Evolutionary conservation across 2,329 filamentous ascomycete genomes (phyloP).

Genomic region (Westerdykella ornata): DNA sequence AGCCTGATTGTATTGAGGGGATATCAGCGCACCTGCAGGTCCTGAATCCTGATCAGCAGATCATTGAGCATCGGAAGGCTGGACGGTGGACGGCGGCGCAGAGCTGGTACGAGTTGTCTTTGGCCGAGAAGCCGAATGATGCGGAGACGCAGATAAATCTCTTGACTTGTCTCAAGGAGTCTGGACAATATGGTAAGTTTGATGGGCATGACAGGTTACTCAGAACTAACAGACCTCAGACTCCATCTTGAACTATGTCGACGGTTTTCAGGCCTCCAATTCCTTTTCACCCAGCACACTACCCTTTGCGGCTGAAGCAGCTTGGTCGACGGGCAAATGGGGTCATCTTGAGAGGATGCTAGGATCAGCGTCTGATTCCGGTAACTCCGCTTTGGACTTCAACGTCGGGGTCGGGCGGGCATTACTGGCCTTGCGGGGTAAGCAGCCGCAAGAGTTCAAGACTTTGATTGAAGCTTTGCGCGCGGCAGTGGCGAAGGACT

Average conservation of each 20-base stretch:
- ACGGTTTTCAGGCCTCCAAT: constrained; percentile 55
- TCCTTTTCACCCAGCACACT: constrained; percentile 48
- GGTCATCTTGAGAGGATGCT: constrained; percentile 61
- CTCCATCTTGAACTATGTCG: constrained; percentile 77
- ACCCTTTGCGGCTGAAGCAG: constrained; percentile 81
- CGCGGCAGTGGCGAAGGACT: constrained; percentile 61
- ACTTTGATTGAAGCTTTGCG: constrained; percentile 58
- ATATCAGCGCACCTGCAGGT: constrained; percentile 82
- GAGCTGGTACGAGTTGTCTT: constrained; percentile 92
- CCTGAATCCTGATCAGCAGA: constrained; percentile 87
- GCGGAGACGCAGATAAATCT: constrained; percentile 74
- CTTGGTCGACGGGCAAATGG: constrained; percentile 86
- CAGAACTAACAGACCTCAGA: constrained; percentile 47
- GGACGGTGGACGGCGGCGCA: constrained; percentile 92
- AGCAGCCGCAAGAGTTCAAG: constrained; percentile 48
- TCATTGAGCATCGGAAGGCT: constrained; percentile 85
- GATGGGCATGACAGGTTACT: background rate
- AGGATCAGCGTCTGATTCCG: constrained; percentile 42
- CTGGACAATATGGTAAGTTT: constrained; percentile 80
- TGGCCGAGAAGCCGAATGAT: constrained; percentile 72
- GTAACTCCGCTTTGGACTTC: constrained; percentile 57
- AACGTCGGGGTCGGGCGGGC: constrained; percentile 71
- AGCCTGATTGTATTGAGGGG: constrained; percentile 92
- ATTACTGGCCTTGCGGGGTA: constrained; percentile 53
- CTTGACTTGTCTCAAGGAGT: constrained; percentile 82